Evolutionary conservation across 2,329 filamentous ascomycete species (phyloP).

Genomic region (Juglanconis oblonga): DNA sequence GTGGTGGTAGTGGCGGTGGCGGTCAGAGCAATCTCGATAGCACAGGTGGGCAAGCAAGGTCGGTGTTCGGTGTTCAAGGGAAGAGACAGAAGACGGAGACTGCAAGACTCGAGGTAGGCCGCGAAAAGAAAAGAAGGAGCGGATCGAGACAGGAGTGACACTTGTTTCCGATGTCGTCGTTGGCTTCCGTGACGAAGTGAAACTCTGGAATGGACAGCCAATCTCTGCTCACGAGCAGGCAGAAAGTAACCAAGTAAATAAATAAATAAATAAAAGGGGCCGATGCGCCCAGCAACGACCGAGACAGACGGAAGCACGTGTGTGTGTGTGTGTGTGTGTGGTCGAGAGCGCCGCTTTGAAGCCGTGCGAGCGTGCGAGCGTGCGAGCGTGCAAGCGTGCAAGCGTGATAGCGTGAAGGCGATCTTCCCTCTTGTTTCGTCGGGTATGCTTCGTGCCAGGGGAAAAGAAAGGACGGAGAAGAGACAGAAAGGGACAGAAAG

Average conservation of each 20-base stretch:
- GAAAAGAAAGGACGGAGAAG: too few relatives aligned
- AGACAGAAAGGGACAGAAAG: too few relatives aligned
- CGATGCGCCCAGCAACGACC: slow-evolving; percentile 8
- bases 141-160: slow-evolving; percentile 1
- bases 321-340: too few relatives aligned
- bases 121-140: background rate
- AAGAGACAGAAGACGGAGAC: background rate
- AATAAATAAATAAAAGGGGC: slow-evolving; percentile 11
- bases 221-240: slow-evolving; percentile 12
- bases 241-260: slow-evolving; percentile 2
- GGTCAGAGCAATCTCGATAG: background rate
- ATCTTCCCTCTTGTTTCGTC: too few relatives aligned
- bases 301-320: background rate
- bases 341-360: too few relatives aligned
- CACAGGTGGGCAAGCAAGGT: background rate
- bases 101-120: background rate
- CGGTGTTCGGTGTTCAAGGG: background rate
- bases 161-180: slow-evolving; percentile 9
- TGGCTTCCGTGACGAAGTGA: slow-evolving; percentile 11
- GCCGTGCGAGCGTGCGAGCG: too few relatives aligned
- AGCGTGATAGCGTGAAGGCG: too few relatives aligned
- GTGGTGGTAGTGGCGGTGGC: background rate
- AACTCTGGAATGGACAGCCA: slow-evolving; percentile 12
- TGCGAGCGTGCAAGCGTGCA: too few relatives aligned
- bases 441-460: too few relatives aligned